Evolutionary conservation across 202 grass and related monocot genomes (phyloP), one percentile per base, ranked within the genome.

Genomic region (Schoenoplectus tabernaemontani): DNA sequence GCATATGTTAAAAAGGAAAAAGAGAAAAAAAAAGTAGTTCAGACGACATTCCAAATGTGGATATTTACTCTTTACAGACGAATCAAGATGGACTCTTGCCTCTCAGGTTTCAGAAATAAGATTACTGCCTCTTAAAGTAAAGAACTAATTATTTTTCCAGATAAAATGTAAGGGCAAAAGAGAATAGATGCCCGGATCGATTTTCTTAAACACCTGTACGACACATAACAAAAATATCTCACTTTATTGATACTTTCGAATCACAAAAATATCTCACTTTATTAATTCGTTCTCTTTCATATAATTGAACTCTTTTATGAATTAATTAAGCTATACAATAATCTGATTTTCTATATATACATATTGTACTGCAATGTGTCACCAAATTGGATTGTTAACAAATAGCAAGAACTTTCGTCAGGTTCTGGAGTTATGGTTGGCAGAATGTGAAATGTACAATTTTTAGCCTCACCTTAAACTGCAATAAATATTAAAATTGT

Each of bases 261-360:
- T 24, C 5, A 44, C 59, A 50, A 48, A 47, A 80, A 64, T 16
- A 47, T 19, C 7, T 7, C 20, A 78, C 39, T 22, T 50, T 51
- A 74, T 12, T 34, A 51, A 13, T n/a, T 74, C 54, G 43, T 74
- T 74, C 46, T 53, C 46, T 53, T 50, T 53, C 16, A 33, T 54
- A 26, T 53, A 74, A 53, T 53, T 53, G 46, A 74, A 53, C 70
- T 53, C 53, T 34, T n/a, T 56, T 47, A 34, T n/a, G 6, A 32
- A 74, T 51, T 50, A 71, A 50, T 51, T 16, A 50, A 54, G 6
- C 46, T 74, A 54, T 74, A 74, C 70, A 74, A 53, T 34, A 9
- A 74, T 19, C 70, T 53, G 23, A 54, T 1, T 74, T 51, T 74
- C 42, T 72, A 32, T 74, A 74, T 74, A 74, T 33, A 74, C 70